phyloP scores from a whole-genome alignment of 2,329 filamentous ascomycete species.

The Amylocarpus encephaloides region DNA sequence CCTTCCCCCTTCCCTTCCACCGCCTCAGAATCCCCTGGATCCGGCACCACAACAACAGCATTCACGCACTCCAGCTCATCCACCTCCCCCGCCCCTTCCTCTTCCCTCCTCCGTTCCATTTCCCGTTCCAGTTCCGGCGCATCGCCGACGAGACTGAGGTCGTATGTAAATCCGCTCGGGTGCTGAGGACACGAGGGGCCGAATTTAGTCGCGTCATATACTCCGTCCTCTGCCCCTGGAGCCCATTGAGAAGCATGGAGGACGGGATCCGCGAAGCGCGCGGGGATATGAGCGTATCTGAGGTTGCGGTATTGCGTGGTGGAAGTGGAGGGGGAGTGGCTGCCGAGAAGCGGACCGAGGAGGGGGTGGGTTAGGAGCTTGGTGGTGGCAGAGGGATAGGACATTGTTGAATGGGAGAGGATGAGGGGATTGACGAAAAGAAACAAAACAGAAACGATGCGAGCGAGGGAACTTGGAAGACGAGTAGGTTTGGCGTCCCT shows the following conservation, averaged over 20 bases:
- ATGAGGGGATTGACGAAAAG: too few species aligned
- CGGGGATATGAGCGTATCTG: constrained; percentile 32
- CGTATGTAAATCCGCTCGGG: constrained; percentile 11
- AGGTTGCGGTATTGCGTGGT: constrained; percentile 32
- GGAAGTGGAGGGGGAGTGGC: constrained; percentile 3
- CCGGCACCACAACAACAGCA: constrained; percentile 32
- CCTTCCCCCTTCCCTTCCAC: neutral
- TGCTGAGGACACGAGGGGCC: constrained; percentile 35
- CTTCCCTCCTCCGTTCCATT: constrained; percentile 5
- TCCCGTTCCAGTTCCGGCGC: constrained; percentile 11
- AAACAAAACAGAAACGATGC: too few species aligned
- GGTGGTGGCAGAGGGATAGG: neutral
- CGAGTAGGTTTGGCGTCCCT: too few species aligned
- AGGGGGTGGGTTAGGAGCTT: constrained; percentile 6
- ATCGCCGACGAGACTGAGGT: constrained; percentile 16
- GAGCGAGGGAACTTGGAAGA: too few species aligned
- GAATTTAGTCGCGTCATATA: constrained; percentile 31
- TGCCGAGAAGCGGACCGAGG: constrained; percentile 12
- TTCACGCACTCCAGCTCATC: constrained; percentile 34
- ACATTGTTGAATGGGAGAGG: neutral
- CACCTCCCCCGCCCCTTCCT: constrained; percentile 20
- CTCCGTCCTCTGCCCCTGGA: neutral
- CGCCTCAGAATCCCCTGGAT: neutral
- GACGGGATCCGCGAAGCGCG: constrained; percentile 30
- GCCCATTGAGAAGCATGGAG: neutral